Evolutionary conservation across 495 filamentous ascomycete genomes (phyloP).

Genomic region (Penicillium arizonense): DNA sequence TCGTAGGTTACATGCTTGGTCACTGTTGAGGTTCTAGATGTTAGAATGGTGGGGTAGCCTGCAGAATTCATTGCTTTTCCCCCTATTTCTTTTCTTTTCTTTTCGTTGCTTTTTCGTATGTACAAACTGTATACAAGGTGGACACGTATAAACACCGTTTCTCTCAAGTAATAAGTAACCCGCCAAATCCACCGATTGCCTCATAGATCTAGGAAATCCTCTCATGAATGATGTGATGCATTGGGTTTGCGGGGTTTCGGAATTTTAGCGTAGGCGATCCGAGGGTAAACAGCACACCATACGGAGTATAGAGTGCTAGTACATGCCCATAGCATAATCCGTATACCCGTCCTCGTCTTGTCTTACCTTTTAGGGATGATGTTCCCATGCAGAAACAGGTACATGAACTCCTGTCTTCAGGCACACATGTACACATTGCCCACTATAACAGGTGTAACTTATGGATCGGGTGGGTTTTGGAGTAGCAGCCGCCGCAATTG

Average conservation of each 20-base stretch:
- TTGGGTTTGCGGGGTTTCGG: constrained; percentile 1
- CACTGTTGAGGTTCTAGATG: constrained; percentile 1
- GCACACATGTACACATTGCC: neutral
- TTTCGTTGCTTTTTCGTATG: neutral
- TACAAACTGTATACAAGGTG: neutral
- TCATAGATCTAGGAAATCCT: neutral
- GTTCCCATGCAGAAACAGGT: too few species aligned
- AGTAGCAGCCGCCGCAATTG: constrained; percentile 4
- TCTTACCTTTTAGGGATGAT: too few species aligned
- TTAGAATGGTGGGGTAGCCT: neutral
- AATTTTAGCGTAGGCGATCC: too few species aligned
- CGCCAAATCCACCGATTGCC: neutral
- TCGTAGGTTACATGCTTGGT: neutral
- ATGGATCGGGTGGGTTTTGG: too few species aligned
- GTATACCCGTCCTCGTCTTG: too few species aligned
- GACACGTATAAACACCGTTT: too few species aligned
- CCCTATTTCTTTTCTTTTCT: neutral
- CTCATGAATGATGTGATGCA: constrained; percentile 6
- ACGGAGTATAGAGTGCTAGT: too few species aligned
- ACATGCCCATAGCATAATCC: too few species aligned
- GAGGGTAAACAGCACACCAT: too few species aligned
- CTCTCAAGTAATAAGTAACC: too few species aligned
- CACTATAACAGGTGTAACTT: neutral
- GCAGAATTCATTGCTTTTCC: neutral
- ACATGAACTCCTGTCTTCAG: neutral